Percentiles rank a stretch among this genome's conserved stretches.
phyloP scores from a whole-genome alignment of 1,139 yeast species.

The Candida tropicalis region DNA sequence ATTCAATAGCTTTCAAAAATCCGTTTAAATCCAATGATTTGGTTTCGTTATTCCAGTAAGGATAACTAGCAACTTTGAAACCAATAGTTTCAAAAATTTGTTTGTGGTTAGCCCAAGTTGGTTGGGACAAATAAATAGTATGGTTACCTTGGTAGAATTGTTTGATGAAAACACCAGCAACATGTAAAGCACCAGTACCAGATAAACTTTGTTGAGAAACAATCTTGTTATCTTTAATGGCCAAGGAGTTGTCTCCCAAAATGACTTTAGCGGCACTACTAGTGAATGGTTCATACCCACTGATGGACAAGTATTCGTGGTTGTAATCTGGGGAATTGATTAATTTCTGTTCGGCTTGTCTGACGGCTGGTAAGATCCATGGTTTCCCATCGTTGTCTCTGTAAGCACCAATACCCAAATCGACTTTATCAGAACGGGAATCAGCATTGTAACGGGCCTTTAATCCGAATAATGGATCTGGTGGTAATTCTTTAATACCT shows the following conservation, averaged over 20 bases:
- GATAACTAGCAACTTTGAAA: slow-evolving; percentile 64
- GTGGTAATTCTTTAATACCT: slow-evolving; percentile 62
- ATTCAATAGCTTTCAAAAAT: slow-evolving; percentile 61
- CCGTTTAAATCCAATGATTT: slow-evolving; percentile 72
- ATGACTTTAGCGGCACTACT: slow-evolving; percentile 77
- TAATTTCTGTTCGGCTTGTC: slow-evolving; percentile 63
- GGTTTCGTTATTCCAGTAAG: slow-evolving; percentile 70
- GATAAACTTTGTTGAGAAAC: slow-evolving; percentile 85
- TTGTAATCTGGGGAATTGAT: slow-evolving; percentile 60
- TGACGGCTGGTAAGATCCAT: slow-evolving; percentile 89
- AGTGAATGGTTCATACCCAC: slow-evolving; percentile 74
- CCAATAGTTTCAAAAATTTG: slow-evolving; percentile 76
- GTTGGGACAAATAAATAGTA: slow-evolving; percentile 75
- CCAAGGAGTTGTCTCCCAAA: slow-evolving; percentile 65
- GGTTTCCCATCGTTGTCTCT: slow-evolving; percentile 93
- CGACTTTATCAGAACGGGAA: slow-evolving; percentile 69
- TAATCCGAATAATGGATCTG: slow-evolving; percentile 82
- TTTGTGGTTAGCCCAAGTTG: slow-evolving; percentile 97
- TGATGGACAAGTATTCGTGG: slow-evolving; percentile 89
- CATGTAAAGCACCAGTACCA: slow-evolving; percentile 95
- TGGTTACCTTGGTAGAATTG: slow-evolving; percentile 49
- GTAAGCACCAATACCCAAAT: slow-evolving; percentile 95
- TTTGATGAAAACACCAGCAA: slow-evolving; percentile 76
- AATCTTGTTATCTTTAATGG: slow-evolving; percentile 55
- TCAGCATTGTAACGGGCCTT: slow-evolving; percentile 75